phyloP scores from a whole-genome alignment of 176 grass and related monocot genomes.

The Elaeis guineensis region DNA sequence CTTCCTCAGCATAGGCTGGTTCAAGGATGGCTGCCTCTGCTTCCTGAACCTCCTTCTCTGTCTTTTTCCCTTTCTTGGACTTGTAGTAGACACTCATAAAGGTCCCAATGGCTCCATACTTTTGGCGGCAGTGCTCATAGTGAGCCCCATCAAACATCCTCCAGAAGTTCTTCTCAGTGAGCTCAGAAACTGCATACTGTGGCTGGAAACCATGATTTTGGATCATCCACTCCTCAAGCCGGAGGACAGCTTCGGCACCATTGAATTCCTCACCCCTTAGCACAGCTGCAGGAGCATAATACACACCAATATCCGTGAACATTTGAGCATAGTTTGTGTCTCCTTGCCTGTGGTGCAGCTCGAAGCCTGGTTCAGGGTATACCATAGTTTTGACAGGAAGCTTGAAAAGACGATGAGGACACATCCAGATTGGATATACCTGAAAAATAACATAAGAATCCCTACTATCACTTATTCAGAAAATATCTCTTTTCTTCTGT shows the following conservation, averaged over 20 bases:
- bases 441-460: slow-evolving; percentile 11
- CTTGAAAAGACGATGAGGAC: slow-evolving; percentile 89
- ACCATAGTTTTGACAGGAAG: slow-evolving; percentile 87
- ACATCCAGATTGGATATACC: slow-evolving; percentile 89
- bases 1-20: slow-evolving; percentile 44
- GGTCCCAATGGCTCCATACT: slow-evolving; percentile 67
- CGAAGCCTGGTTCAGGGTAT: slow-evolving; percentile 76
- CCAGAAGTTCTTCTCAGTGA: slow-evolving; percentile 97
- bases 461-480: too few species aligned
- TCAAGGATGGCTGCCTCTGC: slow-evolving; percentile 87
- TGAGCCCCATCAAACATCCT: slow-evolving; percentile 85
- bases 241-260: slow-evolving; percentile 49
- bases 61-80: slow-evolving; percentile 96
- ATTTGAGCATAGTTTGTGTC: slow-evolving; percentile 84
- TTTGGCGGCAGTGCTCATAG: slow-evolving; percentile 74
- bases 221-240: slow-evolving; percentile 80
- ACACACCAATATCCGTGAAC: slow-evolving; percentile 86
- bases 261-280: slow-evolving; percentile 66
- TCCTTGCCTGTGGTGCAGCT: slow-evolving; percentile 77
- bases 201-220: slow-evolving; percentile 97
- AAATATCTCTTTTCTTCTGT: too few species aligned
- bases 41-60: slow-evolving; percentile 97
- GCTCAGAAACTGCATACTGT: slow-evolving; percentile 83
- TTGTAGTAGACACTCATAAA: slow-evolving; percentile 99
- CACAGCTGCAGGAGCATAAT: slow-evolving; percentile 59